Evolutionary conservation across 1,284 basidiomycete species (phyloP).

Genomic region (Earliella scabrosa): DNA sequence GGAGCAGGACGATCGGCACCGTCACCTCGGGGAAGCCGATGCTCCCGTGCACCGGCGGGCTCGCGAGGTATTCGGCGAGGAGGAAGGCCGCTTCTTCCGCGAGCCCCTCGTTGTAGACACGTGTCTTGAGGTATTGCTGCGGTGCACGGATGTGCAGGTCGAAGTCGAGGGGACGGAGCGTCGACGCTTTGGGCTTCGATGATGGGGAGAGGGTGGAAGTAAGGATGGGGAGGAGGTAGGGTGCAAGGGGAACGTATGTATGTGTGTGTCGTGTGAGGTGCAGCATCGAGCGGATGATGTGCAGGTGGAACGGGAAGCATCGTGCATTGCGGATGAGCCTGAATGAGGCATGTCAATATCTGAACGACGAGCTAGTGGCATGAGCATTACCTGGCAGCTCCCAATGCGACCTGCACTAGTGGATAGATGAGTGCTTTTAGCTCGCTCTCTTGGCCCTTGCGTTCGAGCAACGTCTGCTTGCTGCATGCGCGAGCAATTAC

Average conservation of each 20-base stretch:
- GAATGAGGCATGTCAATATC: background rate
- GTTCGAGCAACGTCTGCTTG: constrained; percentile 53
- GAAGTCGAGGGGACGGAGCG: constrained; percentile 88
- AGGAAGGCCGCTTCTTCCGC: constrained; percentile 84
- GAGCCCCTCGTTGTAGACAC: constrained; percentile 84
- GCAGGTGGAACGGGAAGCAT: constrained; percentile 83
- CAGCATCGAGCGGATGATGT: constrained; percentile 73
- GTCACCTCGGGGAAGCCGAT: constrained; percentile 94
- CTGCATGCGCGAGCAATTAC: constrained; percentile 86
- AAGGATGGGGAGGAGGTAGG: constrained; percentile 88
- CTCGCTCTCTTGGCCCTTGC: constrained; percentile 70
- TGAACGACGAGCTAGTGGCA: background rate
- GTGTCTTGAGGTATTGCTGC: constrained; percentile 87
- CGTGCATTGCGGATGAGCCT: constrained; percentile 86
- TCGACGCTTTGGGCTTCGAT: constrained; percentile 83
- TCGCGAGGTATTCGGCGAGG: constrained; percentile 80
- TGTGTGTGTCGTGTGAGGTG: constrained; percentile 79
- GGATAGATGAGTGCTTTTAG: constrained; percentile 93
- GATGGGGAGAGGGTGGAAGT: constrained; percentile 78
- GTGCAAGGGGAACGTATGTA: constrained; percentile 88
- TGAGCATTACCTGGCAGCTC: constrained; percentile 78
- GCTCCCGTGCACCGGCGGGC: constrained; percentile 68
- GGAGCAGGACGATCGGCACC: constrained; percentile 86
- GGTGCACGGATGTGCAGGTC: constrained; percentile 89
- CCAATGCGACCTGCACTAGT: constrained; percentile 91